Percentiles rank a stretch among this genome's conserved stretches.
phyloP scores from a whole-genome alignment of 2,329 filamentous ascomycete genomes.

The Aspergillus floridensis region DNA sequence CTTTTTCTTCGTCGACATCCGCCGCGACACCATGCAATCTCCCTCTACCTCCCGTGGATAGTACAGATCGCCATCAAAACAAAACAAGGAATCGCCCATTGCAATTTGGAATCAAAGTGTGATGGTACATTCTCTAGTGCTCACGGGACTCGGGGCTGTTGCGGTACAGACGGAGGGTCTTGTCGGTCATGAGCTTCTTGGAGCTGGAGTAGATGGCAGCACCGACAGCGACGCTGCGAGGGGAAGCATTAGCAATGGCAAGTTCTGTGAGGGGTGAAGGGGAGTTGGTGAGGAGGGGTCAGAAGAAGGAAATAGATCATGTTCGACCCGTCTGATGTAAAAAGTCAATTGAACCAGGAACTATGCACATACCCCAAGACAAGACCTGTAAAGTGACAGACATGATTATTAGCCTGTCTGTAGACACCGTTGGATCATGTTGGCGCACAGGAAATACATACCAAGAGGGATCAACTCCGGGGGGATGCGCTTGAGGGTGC shows the following conservation, averaged over 20 bases:
- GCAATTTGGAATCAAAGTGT: slow-evolving; percentile 29
- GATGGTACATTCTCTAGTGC: slow-evolving; percentile 38
- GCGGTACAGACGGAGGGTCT: slow-evolving; percentile 83
- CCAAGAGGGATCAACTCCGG: slow-evolving; percentile 92
- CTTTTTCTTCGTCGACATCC: slow-evolving; percentile 17
- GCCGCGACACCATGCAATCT: slow-evolving; percentile 22
- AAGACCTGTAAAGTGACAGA: slow-evolving; percentile 58
- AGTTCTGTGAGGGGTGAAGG: slow-evolving; percentile 6
- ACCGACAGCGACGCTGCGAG: slow-evolving; percentile 61
- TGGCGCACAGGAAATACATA: slow-evolving; percentile 49
- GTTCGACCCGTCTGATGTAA: slow-evolving; percentile 6
- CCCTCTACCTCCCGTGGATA: slow-evolving; percentile 25
- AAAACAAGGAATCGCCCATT: slow-evolving; percentile 27
- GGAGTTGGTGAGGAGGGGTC: slow-evolving; percentile 17
- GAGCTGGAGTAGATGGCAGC: slow-evolving; percentile 78
- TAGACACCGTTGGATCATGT: slow-evolving; percentile 7
- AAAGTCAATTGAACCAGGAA: slow-evolving; percentile 5
- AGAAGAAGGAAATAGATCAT: slow-evolving; percentile 4
- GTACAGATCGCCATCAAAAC: slow-evolving; percentile 28
- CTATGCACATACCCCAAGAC: slow-evolving; percentile 71
- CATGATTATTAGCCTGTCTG: slow-evolving; percentile 14
- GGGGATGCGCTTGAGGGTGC: slow-evolving; percentile 84
- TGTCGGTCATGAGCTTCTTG: slow-evolving; percentile 83
- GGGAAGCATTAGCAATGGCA: slow-evolving; percentile 20
- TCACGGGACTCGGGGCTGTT: slow-evolving; percentile 53